A percentile compares a stretch with the other conserved stretches of the same genome.
phyloP scores from a whole-genome alignment of 2,329 filamentous ascomycete species.

The Rasamsonia emersonii region DNA sequence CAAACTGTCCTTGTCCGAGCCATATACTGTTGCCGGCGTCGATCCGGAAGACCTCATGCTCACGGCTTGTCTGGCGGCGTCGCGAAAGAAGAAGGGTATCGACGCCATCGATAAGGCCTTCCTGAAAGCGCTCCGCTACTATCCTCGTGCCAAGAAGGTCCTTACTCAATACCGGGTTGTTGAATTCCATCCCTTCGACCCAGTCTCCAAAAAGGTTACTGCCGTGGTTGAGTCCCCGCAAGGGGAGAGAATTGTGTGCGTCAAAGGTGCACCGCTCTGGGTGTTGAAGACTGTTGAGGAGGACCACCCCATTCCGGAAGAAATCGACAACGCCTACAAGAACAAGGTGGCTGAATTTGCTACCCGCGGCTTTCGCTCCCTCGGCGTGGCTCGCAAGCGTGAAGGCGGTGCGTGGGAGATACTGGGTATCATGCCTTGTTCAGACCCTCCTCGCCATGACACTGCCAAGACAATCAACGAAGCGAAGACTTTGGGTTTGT shows the following conservation, averaged over 20 bases:
- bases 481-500: conserved; percentile 77
- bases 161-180: conserved; percentile 77
- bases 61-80: conserved; percentile 81
- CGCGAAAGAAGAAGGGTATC: conserved; percentile 91
- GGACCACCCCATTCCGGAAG: conserved; percentile 68
- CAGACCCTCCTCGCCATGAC: conserved; percentile 82
- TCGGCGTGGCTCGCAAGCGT: conserved; percentile 86
- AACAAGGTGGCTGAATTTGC: conserved; percentile 89
- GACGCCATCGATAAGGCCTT: conserved; percentile 94
- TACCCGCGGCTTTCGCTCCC: conserved; percentile 85
- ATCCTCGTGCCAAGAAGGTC: conserved; percentile 71
- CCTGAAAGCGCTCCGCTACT: conserved; percentile 73
- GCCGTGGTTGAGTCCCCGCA: conserved; percentile 74
- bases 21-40: conserved; percentile 73
- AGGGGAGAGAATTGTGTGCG: conserved; percentile 76
- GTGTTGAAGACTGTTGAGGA: conserved; percentile 82
- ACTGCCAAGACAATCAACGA: conserved; percentile 85
- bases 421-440: conserved; percentile 90
- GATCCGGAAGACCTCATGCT: conserved; percentile 85
- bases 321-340: conserved; percentile 76
- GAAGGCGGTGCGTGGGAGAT: conserved; percentile 78
- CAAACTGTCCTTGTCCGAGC: conserved; percentile 80
- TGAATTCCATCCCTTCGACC: conserved; percentile 82
- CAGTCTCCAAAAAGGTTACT: conserved; percentile 86
- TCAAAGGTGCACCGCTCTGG: conserved; percentile 84